A percentile compares a stretch with the other conserved stretches of the same genome.
Conservation (phyloP, 2,329 filamentous ascomycete genomes). For the Trichoderma sp. region DNA sequence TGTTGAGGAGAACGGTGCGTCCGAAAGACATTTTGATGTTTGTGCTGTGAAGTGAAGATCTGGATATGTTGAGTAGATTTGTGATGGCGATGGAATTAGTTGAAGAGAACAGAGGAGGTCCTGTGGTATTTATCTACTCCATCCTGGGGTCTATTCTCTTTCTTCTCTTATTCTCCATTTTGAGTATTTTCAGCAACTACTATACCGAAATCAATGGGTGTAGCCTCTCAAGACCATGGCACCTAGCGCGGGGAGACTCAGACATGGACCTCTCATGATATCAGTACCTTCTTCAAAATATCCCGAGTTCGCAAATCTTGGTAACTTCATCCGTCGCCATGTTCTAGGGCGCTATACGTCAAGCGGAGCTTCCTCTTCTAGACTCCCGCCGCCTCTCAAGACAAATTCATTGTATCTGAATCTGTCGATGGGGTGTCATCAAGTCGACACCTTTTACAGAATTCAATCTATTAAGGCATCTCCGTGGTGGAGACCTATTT, state of each 20-base stretch:
- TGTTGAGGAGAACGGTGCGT: conserved; percentile 56
- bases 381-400: neutral
- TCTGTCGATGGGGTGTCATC: neutral
- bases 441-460: neutral
- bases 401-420: neutral
- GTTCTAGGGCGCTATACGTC: neutral
- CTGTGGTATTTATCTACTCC: neutral
- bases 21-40: conserved; percentile 51
- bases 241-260: neutral
- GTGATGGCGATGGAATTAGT: neutral
- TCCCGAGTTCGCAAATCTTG: neutral
- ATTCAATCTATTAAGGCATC: neutral
- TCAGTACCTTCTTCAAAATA: neutral
- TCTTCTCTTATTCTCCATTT: neutral
- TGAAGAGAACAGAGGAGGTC: neutral
- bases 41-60: neutral
- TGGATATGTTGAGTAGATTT: neutral
- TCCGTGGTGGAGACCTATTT: neutral
- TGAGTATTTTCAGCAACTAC: neutral
- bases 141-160: neutral
- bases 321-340: neutral
- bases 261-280: neutral
- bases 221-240: neutral
- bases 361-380: neutral
- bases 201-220: neutral